Percentiles rank a stretch among this genome's conserved stretches.
Conservation (phyloP, 805 yeast species). For the Saccharomyces jurei region DNA sequence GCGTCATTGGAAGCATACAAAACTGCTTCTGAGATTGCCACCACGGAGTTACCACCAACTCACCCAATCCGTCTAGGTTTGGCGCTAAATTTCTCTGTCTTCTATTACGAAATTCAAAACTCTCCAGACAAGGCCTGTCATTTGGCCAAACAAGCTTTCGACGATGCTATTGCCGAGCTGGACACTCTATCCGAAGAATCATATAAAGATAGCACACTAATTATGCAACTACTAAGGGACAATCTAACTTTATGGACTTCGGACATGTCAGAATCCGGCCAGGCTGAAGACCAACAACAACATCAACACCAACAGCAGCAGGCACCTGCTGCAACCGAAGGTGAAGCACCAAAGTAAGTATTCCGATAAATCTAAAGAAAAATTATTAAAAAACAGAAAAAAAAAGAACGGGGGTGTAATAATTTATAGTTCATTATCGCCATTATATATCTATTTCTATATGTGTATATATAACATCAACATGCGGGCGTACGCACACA, state of each 20-base stretch:
- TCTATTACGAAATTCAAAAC: constrained; percentile 95
- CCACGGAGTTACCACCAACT: constrained; percentile 94
- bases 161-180: constrained; percentile 97
- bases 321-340: constrained; percentile 19
- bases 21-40: constrained; percentile 94
- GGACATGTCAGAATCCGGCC: constrained; percentile 79
- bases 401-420: not conserved
- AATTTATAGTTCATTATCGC: not conserved
- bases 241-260: constrained; percentile 97
- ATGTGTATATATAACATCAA: constrained; percentile 1
- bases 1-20: constrained; percentile 90
- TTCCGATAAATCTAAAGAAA: not conserved
- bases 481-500: not conserved
- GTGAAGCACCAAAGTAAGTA: constrained; percentile 23
- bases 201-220: constrained; percentile 95
- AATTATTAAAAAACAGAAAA: constrained; percentile 1
- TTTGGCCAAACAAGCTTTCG: constrained; percentile 97
- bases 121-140: constrained; percentile 99
- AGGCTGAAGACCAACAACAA: constrained; percentile 41
- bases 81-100: constrained; percentile 95
- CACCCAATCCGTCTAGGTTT: constrained; percentile 97
- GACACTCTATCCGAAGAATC: constrained; percentile 97
- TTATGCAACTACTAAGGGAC: constrained; percentile 98
- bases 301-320: constrained; percentile 15
- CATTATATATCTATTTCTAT: constrained; percentile 1